phyloP scores from a whole-genome alignment of 495 filamentous ascomycete species.

The Symbiotaphrina buchneri region DNA sequence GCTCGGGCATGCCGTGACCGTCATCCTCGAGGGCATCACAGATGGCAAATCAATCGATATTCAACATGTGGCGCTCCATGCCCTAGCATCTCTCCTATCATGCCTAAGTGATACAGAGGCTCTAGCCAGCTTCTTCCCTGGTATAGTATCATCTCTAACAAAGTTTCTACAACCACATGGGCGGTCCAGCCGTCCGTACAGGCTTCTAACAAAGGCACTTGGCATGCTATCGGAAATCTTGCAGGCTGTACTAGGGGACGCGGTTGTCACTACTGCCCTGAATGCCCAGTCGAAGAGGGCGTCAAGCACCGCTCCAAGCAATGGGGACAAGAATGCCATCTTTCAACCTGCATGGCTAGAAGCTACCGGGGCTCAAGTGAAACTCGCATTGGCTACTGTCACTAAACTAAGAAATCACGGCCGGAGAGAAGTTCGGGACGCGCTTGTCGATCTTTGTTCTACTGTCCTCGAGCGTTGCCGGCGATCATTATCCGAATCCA shows the following conservation, averaged over 20 bases:
- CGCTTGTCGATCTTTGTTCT: slow-evolving; percentile 46
- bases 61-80: slow-evolving; percentile 39
- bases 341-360: slow-evolving; percentile 48
- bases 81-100: slow-evolving; percentile 36
- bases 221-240: slow-evolving; percentile 35
- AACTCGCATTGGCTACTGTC: slow-evolving; percentile 60
- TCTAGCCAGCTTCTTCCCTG: slow-evolving; percentile 66
- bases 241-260: slow-evolving; percentile 40
- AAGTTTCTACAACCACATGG: slow-evolving; percentile 49
- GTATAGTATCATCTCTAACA: slow-evolving; percentile 63
- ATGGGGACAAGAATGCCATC: too few species aligned
- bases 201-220: slow-evolving; percentile 37
- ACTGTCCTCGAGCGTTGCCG: slow-evolving; percentile 56
- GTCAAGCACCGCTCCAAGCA: slow-evolving; percentile 15
- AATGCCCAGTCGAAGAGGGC: slow-evolving; percentile 13
- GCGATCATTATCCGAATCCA: slow-evolving; percentile 45
- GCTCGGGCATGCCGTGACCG: slow-evolving; percentile 65
- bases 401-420: slow-evolving; percentile 59
- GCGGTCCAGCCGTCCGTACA: slow-evolving; percentile 36
- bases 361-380: slow-evolving; percentile 63
- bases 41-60: slow-evolving; percentile 35
- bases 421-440: slow-evolving; percentile 41
- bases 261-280: slow-evolving; percentile 6
- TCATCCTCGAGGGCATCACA: slow-evolving; percentile 47
- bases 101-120: slow-evolving; percentile 45